phyloP scores from a whole-genome alignment of 345 rosid species.

The Gossypium raimondii region DNA sequence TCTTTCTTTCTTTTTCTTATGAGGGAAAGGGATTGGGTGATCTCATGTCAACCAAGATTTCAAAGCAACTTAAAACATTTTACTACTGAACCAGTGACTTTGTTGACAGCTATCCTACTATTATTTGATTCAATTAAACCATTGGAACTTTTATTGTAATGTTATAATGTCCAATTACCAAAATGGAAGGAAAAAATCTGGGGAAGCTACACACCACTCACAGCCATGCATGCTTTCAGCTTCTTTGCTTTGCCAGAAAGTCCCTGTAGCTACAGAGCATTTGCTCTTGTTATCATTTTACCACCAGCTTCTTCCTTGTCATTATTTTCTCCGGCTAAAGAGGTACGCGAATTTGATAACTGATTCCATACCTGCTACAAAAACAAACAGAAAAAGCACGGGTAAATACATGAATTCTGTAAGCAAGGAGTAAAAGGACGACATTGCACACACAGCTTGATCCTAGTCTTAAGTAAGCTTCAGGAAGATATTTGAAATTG shows the following conservation, averaged over 20 bases:
- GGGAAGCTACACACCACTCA: not conserved
- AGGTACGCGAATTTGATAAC: not conserved
- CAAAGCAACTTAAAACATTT: too few relatives aligned
- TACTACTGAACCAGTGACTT: too few relatives aligned
- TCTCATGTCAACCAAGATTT: too few relatives aligned
- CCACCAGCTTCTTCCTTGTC: not conserved
- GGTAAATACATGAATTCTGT: not conserved
- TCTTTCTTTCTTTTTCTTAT: too few relatives aligned
- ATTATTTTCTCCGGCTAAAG: not conserved
- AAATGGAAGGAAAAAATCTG: not conserved
- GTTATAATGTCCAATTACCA: not conserved
- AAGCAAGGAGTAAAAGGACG: not conserved
- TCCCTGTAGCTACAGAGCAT: conserved; percentile 6
- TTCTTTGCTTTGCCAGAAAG: not conserved
- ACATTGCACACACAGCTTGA: not conserved
- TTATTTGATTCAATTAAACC: conserved; percentile 3
- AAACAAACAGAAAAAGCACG: not conserved
- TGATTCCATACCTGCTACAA: not conserved
- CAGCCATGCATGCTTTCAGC: not conserved
- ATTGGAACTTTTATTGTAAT: not conserved
- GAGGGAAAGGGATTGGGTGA: too few relatives aligned
- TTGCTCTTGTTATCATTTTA: not conserved
- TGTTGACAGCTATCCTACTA: not conserved
- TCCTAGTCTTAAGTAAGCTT: not conserved
- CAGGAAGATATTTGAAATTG: not conserved